Evolutionary conservation across 805 yeast species (phyloP).

Genomic region (Starmerella bombi): DNA sequence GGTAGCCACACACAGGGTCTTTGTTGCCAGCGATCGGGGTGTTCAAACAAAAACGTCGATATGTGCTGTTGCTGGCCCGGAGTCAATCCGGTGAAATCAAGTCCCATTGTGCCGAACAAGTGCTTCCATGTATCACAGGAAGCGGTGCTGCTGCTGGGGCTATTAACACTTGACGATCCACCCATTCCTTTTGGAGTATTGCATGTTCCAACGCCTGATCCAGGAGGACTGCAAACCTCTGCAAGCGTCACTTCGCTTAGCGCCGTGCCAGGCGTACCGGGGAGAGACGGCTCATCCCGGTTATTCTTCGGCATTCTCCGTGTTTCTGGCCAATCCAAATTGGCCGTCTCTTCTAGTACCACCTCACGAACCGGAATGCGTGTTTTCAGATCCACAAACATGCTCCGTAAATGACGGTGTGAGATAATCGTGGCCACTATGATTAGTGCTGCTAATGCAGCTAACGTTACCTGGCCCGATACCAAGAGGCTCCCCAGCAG

Average conservation of each 20-base stretch:
- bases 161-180: not conserved
- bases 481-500: constrained; percentile 62
- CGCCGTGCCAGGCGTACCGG: not conserved
- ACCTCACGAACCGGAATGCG: constrained; percentile 29
- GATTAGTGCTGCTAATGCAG: constrained; percentile 39
- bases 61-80: constrained; percentile 21
- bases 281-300: too few species aligned
- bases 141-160: not conserved
- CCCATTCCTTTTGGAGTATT: not conserved
- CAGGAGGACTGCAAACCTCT: not conserved
- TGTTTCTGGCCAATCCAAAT: not conserved
- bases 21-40: constrained; percentile 24
- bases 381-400: constrained; percentile 30
- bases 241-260: not conserved
- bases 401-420: constrained; percentile 39
- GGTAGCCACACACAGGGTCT: constrained; percentile 36
- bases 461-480: constrained; percentile 40
- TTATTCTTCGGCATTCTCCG: not conserved
- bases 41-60: constrained; percentile 23
- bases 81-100: constrained; percentile 21
- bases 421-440: constrained; percentile 43
- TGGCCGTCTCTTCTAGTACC: not conserved
- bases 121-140: constrained; percentile 5
- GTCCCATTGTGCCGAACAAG: constrained; percentile 22
- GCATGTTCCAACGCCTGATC: not conserved